A percentile compares a stretch with the other conserved stretches of the same genome.
Evolutionary conservation across 2,329 filamentous ascomycete species (phyloP).

Genomic region (Cladophialophora psammophila): DNA sequence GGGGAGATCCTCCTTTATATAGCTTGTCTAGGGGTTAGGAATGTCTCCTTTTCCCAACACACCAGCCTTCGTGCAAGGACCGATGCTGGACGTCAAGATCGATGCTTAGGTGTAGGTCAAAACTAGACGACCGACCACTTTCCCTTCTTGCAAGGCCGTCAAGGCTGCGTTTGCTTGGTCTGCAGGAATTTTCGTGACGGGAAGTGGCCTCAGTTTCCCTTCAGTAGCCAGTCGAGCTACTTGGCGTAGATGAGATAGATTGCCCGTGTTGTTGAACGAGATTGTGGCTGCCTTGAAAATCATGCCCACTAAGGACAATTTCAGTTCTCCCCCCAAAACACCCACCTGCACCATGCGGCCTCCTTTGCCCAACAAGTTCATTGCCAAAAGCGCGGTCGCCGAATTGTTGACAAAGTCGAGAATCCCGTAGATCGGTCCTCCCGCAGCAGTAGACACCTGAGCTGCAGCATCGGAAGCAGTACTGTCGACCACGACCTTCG

Average conservation of each 20-base stretch:
- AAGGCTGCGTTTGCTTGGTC: conserved; percentile 29
- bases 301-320: conserved; percentile 25
- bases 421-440: conserved; percentile 22
- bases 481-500: conserved; percentile 16
- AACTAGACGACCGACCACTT: conserved; percentile 33
- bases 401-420: conserved; percentile 36
- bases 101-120: too few relatives aligned
- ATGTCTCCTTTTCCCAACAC: too few relatives aligned
- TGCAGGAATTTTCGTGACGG: conserved; percentile 24
- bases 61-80: too few relatives aligned
- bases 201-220: conserved; percentile 20
- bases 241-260: conserved; percentile 21
- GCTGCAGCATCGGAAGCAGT: neutral
- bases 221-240: conserved; percentile 22
- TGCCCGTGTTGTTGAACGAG: conserved; percentile 25
- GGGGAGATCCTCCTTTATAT: too few relatives aligned
- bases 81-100: too few relatives aligned
- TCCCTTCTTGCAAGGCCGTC: conserved; percentile 20
- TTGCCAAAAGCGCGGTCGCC: conserved; percentile 23
- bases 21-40: too few relatives aligned
- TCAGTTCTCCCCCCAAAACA: conserved; percentile 29
- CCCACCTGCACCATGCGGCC: conserved; percentile 33
- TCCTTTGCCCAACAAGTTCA: conserved; percentile 21
- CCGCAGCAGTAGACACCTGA: conserved; percentile 12
- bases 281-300: conserved; percentile 24